Base-by-base conservation (phyloP, 2,329 filamentous ascomycete genomes). In the Ascochyta lentis region DNA sequence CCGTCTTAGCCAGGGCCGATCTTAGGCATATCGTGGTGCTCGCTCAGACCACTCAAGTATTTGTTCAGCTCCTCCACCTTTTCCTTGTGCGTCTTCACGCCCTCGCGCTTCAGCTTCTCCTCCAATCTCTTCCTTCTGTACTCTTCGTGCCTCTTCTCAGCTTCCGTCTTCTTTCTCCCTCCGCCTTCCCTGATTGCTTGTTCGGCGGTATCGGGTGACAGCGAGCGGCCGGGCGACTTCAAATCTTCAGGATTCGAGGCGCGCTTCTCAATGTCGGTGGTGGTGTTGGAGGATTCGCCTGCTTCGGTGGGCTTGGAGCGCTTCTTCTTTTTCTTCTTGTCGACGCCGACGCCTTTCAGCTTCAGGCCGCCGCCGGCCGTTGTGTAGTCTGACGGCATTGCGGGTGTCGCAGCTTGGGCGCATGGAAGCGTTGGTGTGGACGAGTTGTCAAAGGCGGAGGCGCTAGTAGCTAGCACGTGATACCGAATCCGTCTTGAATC, bases 71-170 rank as follows among this genome's bases (percentile, higher is more conserved):
- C 92, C 76, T 98, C 93, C 39, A 99, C 94, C 10, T 92, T 87
- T 80, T 99, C 91, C 75, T 98, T 98, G 77, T 99, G 95, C 27
- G 93, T 96, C 82, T 97, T 98, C 64, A 94, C 86, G 15, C 96
- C 89, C 73, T 97, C 93, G 13, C 89, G 86, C 71, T 90, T 88
- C 40, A 96, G 80, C 59, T 92, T 83, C 69, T 96, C 89, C 66
- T 95, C 86, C 68, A 98, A 80, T 80, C 91, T 85, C 78, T 92
- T 95, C 74, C 86, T 84, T 75, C 89, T 86, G 67, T 85, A 83
- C 78, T 98, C 94, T 64, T 96, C 91, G 68, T 95, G 86, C 40
- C 87, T 83, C 64, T 83, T 82, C 79, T 99, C 92, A 1, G 93
- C 86, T 60, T 96, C 92, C 0, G 94, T 98, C 81, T 96, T 96